phyloP scores from a whole-genome alignment of 1,284 basidiomycete species.

The Apiotrichum sp. region DNA sequence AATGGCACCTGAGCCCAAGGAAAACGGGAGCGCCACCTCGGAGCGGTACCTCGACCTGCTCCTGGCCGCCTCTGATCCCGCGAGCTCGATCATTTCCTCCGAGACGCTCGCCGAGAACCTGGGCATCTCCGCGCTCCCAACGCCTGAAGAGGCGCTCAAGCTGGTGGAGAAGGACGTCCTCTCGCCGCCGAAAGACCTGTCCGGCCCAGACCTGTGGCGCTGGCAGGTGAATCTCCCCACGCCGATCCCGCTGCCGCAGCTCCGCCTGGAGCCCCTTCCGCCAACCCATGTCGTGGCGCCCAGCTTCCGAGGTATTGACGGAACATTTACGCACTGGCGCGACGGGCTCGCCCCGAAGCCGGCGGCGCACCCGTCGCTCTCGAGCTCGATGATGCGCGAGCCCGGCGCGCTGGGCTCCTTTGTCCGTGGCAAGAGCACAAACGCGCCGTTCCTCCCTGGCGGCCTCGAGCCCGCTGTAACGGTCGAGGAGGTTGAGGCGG shows the following conservation, averaged over 20 bases:
- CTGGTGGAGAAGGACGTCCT: slow-evolving; percentile 34
- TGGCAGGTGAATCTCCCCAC: slow-evolving; percentile 42
- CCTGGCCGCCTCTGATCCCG: slow-evolving; percentile 21
- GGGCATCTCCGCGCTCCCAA: slow-evolving; percentile 28
- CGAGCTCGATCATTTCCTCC: slow-evolving; percentile 16
- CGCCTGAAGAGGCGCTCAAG: slow-evolving; percentile 20
- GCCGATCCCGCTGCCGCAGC: slow-evolving; percentile 47
- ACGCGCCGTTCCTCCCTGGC: slow-evolving; percentile 87
- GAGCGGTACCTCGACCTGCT: slow-evolving; percentile 22
- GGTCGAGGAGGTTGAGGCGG: slow-evolving; percentile 29
- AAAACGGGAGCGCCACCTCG: neutral
- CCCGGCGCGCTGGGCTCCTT: slow-evolving; percentile 73
- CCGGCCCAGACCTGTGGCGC: slow-evolving; percentile 27
- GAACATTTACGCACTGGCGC: slow-evolving; percentile 69
- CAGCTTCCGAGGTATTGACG: slow-evolving; percentile 68
- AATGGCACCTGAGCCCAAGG: neutral
- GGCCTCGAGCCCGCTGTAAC: slow-evolving; percentile 54
- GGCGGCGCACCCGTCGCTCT: slow-evolving; percentile 59
- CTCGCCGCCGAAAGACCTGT: slow-evolving; percentile 33
- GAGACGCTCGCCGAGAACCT: slow-evolving; percentile 30
- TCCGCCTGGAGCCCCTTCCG: slow-evolving; percentile 62
- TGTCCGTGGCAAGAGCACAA: slow-evolving; percentile 84
- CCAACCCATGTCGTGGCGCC: slow-evolving; percentile 73
- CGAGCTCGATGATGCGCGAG: slow-evolving; percentile 74
- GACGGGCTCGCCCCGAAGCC: slow-evolving; percentile 54